Percentiles rank a stretch among this genome's conserved stretches.
phyloP scores from a whole-genome alignment of 768 basidiomycete genomes.

The Dioszegia crocea region DNA sequence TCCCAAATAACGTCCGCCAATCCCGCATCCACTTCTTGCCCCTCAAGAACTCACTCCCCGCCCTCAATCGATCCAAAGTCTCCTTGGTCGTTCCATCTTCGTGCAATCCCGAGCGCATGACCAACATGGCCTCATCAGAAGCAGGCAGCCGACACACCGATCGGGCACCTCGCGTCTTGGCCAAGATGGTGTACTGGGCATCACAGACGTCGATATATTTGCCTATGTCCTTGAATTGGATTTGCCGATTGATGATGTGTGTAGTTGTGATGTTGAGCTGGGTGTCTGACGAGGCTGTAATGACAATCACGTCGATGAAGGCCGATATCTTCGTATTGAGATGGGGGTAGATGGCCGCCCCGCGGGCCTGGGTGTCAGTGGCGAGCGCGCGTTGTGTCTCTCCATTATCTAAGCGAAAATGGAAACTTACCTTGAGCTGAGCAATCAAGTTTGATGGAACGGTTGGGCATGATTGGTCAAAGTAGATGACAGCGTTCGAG shows the following conservation, averaged over 20 bases:
- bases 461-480: not conserved
- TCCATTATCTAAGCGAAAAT: not conserved
- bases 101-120: not conserved
- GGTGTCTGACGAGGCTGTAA: no score
- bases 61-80: not conserved
- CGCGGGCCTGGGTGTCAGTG: not conserved
- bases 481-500: not conserved
- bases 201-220: not conserved
- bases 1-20: no score
- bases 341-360: not conserved
- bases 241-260: not conserved
- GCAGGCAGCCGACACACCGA: not conserved
- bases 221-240: not conserved
- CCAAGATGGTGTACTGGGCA: not conserved
- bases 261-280: no score
- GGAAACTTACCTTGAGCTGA: not conserved
- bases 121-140: not conserved
- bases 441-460: not conserved
- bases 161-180: not conserved
- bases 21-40: conserved; percentile 3
- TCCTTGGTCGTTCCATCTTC: not conserved
- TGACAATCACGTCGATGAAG: not conserved
- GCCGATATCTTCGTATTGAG: not conserved
- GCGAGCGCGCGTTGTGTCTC: not conserved
- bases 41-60: not conserved